phyloP scores from a whole-genome alignment of 2,329 filamentous ascomycete genomes.

The Aspergillus aculeatinus region DNA sequence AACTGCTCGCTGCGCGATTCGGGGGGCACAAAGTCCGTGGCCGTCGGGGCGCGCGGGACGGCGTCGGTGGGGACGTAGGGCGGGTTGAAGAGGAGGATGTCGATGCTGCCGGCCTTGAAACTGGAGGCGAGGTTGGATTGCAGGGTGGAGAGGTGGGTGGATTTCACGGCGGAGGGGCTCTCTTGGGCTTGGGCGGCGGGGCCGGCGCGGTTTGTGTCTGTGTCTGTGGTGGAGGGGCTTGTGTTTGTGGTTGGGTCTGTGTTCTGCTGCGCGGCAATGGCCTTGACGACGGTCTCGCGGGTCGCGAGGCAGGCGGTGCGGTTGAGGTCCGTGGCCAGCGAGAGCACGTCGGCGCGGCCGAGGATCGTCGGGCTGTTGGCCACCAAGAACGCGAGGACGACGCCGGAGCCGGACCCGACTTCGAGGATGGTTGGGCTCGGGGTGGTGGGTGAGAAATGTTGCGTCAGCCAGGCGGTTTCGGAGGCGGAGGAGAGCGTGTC shows the following conservation, averaged over 20 bases:
- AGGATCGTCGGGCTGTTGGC: slow-evolving; percentile 74
- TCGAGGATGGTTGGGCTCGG: slow-evolving; percentile 68
- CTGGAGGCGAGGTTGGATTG: slow-evolving; percentile 69
- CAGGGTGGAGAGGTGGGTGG: slow-evolving; percentile 58
- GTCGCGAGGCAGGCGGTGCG: slow-evolving; percentile 78
- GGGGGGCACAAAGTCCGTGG: neutral
- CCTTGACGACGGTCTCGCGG: slow-evolving; percentile 61
- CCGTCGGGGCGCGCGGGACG: slow-evolving; percentile 57
- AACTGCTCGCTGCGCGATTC: slow-evolving; percentile 49
- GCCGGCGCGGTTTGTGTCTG: neutral
- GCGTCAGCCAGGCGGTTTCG: slow-evolving; percentile 68
- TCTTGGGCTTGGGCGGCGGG: neutral
- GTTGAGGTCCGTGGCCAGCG: slow-evolving; percentile 82
- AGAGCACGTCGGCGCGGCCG: slow-evolving; percentile 66
- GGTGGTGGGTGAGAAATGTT: slow-evolving; percentile 53
- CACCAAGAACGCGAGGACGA: slow-evolving; percentile 84
- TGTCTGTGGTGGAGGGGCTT: neutral
- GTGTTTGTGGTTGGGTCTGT: neutral
- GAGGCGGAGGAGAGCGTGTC: slow-evolving; percentile 77
- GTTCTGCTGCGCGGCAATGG: slow-evolving; percentile 41
- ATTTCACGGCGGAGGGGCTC: slow-evolving; percentile 1
- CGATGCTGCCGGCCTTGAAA: slow-evolving; percentile 61
- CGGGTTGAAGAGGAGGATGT: slow-evolving; percentile 93
- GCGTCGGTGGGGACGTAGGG: slow-evolving; percentile 89
- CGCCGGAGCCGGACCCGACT: slow-evolving; percentile 85